Evolutionary conservation across 768 basidiomycete species (phyloP), one percentile per base, ranked within the genome.

Genomic region (Psilocybe cubensis): DNA sequence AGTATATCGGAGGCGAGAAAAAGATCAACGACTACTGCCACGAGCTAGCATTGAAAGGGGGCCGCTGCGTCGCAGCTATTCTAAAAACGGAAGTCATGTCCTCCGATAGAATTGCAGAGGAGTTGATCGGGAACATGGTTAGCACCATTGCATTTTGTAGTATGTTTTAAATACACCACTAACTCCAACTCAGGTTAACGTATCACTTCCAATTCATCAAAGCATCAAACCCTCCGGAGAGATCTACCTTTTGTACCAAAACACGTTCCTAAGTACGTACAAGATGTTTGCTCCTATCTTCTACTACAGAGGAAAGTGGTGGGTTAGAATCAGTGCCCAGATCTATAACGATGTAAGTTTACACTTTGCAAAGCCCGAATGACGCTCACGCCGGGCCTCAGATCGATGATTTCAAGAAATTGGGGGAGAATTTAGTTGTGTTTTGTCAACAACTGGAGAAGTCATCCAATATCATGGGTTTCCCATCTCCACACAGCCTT

Each of bases 121-220:
- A 86, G 56, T 70, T 91, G 12, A 91, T 88, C 0, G 72, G 84
- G 11, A 85, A 80, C 60, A 92, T 94, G 91, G 91, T 90, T 1
- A 28, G 4, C 20, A 23, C 17, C n/a, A 53, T 25, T 28, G 43
- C 43, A 28, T 33, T 51, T 57, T 11, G 14, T 4, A 41, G 4
- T 40, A 10, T 12, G 25, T 48, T 25, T 24, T 1, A 33, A 31
- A 3, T 24, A 20, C 17, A 14, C 25, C 29, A 17, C 33, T 52
- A 11, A 38, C 18, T n/a, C 29, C 53, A 11, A 38, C 18, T 27
- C 41, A 75, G 74, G 69, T 72, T 6, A 77, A 77, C 62, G 69
- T 77, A n/a, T 62, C 70, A 33, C 64, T 68, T n/a, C 75, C 75
- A 0, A 46, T 77, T 44, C 69, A 74, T 3, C 21, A 55, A 8